Evolutionary conservation across 345 rosid genomes (phyloP).

Genomic region (Alliaria petiolata): DNA sequence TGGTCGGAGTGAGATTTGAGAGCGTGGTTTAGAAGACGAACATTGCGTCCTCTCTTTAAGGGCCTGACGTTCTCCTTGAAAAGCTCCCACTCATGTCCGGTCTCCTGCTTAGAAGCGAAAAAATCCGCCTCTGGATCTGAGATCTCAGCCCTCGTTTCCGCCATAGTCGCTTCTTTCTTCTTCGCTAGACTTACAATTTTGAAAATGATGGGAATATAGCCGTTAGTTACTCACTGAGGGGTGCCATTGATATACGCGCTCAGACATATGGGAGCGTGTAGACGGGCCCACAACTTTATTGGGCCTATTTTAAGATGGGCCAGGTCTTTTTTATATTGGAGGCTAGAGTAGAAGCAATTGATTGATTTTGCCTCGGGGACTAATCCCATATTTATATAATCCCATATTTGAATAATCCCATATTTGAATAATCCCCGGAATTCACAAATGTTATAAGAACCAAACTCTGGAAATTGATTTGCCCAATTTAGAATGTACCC

Average conservation of each 20-base stretch:
- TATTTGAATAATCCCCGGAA: no score
- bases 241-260: background rate
- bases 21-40: slow-evolving; percentile 58
- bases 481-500: no score
- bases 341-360: no score
- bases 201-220: slow-evolving; percentile 21
- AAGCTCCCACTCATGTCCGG: slow-evolving; percentile 82
- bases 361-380: no score
- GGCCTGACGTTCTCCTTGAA: slow-evolving; percentile 92
- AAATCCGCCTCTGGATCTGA: slow-evolving; percentile 80
- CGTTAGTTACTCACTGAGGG: slow-evolving; percentile 13
- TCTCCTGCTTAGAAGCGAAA: slow-evolving; percentile 60
- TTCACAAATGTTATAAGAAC: no score
- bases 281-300: background rate
- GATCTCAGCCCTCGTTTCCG: slow-evolving; percentile 27
- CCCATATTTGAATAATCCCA: no score
- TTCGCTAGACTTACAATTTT: background rate
- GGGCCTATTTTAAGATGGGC: slow-evolving; percentile 6
- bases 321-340: no score
- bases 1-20: slow-evolving; percentile 58
- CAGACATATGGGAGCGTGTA: background rate
- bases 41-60: slow-evolving; percentile 80
- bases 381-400: no score
- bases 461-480: no score
- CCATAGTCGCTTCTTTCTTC: slow-evolving; percentile 23